phyloP scores from a whole-genome alignment of 306 rosid species.

The Rubus parviflorus region DNA sequence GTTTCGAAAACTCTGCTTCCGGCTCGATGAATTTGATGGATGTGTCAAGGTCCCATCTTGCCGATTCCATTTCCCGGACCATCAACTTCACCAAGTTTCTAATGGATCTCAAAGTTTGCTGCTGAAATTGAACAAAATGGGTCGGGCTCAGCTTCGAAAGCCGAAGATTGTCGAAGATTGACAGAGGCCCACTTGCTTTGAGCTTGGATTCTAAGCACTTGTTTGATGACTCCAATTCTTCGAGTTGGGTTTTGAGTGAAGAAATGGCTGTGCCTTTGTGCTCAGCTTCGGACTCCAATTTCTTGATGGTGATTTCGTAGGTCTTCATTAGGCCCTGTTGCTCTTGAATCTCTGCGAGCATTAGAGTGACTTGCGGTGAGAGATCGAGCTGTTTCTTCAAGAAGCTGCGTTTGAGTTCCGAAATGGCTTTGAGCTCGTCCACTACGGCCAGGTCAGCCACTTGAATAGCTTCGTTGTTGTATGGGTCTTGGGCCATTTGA shows the following conservation, averaged over 20 bases:
- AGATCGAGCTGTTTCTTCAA: constrained; percentile 70
- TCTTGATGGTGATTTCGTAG: constrained; percentile 72
- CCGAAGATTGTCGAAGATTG: constrained; percentile 53
- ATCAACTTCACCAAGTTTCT: constrained; percentile 60
- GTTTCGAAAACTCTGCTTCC: constrained; percentile 47
- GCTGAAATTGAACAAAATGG: constrained; percentile 64
- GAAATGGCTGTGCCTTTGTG: constrained; percentile 26
- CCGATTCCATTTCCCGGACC: constrained; percentile 78
- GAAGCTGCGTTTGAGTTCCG: constrained; percentile 71
- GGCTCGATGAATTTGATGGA: constrained; percentile 67
- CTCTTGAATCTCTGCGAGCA: constrained; percentile 97
- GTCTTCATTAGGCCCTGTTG: constrained; percentile 88
- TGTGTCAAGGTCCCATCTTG: constrained; percentile 81
- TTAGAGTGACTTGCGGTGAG: constrained; percentile 82
- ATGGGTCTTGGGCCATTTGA: constrained; percentile 94
- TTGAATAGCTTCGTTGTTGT: constrained; percentile 72
- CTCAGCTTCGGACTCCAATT: constrained; percentile 55
- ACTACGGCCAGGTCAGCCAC: constrained; percentile 82
- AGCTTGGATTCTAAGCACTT: constrained; percentile 57
- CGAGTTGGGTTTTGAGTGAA: constrained; percentile 36
- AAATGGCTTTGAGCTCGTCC: constrained; percentile 65
- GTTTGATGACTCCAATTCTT: constrained; percentile 38
- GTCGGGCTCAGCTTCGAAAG: constrained; percentile 39
- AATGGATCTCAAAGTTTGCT: constrained; percentile 45
- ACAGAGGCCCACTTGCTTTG: constrained; percentile 59